Percentiles rank a stretch among this genome's conserved stretches.
Evolutionary conservation across 148 eudicot species (phyloP).

Genomic region (Amaranthus cruentus): DNA sequence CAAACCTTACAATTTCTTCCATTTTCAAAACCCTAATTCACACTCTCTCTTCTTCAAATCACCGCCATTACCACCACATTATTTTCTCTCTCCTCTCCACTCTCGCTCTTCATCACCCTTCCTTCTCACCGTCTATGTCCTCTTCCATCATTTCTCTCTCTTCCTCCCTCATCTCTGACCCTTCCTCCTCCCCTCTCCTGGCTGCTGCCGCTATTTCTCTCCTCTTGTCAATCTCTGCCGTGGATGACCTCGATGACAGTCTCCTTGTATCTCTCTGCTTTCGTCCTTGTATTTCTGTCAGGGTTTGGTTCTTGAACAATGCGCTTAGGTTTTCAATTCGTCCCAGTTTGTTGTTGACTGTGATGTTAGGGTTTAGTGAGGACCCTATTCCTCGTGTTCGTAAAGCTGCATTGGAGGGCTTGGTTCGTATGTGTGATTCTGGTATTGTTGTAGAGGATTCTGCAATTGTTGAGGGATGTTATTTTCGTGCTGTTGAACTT

Average conservation of each 20-base stretch:
- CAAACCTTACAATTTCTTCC: slow-evolving; percentile 43
- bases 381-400: slow-evolving; percentile 73
- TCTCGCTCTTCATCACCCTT: slow-evolving; percentile 38
- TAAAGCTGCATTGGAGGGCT: slow-evolving; percentile 50
- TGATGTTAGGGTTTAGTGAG: slow-evolving; percentile 68
- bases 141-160: slow-evolving; percentile 21
- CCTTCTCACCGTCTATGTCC: slow-evolving; percentile 26
- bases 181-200: slow-evolving; percentile 27
- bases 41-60: slow-evolving; percentile 23
- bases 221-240: slow-evolving; percentile 34
- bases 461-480: slow-evolving; percentile 50
- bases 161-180: slow-evolving; percentile 28
- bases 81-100: slow-evolving; percentile 33
- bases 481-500: slow-evolving; percentile 54
- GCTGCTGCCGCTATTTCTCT: slow-evolving; percentile 42
- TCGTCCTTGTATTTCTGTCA: slow-evolving; percentile 30
- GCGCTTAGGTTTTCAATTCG: slow-evolving; percentile 35
- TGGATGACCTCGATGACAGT: slow-evolving; percentile 34
- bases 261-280: slow-evolving; percentile 44
- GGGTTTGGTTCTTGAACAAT: slow-evolving; percentile 49
- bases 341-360: slow-evolving; percentile 53
- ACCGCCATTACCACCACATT: slow-evolving; percentile 13
- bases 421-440: slow-evolving; percentile 34
- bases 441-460: slow-evolving; percentile 42
- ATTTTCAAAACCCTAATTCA: slow-evolving; percentile 41